Conservation (phyloP, 2,329 filamentous ascomycete genomes). For the Colletotrichum sidae region DNA sequence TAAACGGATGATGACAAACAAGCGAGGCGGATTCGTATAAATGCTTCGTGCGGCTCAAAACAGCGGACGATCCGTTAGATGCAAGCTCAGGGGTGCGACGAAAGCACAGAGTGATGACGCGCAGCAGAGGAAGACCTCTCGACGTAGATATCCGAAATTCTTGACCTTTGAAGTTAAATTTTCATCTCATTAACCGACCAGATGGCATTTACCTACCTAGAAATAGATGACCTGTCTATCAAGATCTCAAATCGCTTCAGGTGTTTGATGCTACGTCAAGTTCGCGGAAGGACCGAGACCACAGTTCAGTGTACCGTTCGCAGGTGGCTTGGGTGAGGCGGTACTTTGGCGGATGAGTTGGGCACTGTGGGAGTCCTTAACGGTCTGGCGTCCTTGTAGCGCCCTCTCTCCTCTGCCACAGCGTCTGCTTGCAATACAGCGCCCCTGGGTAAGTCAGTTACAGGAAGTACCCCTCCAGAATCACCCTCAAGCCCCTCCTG, state of each 20-base stretch:
- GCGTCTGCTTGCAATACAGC: too few relatives aligned
- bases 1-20: conserved; percentile 16
- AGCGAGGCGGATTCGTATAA: conserved; percentile 12
- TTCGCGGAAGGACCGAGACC: neutral
- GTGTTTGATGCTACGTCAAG: neutral
- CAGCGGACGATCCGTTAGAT: conserved; percentile 20
- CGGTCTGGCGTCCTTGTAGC: too few relatives aligned
- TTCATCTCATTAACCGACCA: too few relatives aligned
- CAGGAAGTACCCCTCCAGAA: too few relatives aligned
- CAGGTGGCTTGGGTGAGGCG: neutral
- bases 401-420: too few relatives aligned
- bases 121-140: neutral
- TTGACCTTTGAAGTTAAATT: too few relatives aligned
- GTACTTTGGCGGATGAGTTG: too few relatives aligned
- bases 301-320: neutral
- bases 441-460: too few relatives aligned
- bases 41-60: conserved; percentile 36
- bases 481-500: conserved; percentile 11
- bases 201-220: too few relatives aligned
- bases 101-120: neutral
- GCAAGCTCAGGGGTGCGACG: conserved; percentile 3
- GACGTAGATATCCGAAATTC: too few relatives aligned
- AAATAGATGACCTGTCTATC: too few relatives aligned
- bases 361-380: neutral
- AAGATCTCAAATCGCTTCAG: too few relatives aligned